Evolutionary conservation across 1,284 basidiomycete genomes (phyloP).

Genomic region (Prillingera fragicola): DNA sequence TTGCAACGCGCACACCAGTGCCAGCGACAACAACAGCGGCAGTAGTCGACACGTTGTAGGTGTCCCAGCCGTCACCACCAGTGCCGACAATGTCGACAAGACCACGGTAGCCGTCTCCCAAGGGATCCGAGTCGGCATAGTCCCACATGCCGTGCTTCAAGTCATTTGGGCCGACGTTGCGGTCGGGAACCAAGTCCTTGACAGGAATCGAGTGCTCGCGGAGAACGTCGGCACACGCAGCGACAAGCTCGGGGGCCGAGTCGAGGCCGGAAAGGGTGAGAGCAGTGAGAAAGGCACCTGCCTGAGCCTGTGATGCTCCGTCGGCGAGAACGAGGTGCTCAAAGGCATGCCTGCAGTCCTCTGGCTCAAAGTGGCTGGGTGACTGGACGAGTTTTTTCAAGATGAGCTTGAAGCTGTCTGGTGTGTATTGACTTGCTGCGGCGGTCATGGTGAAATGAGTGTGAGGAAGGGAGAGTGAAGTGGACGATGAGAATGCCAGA

Average conservation of each 20-base stretch:
- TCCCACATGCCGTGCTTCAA: constrained; percentile 39
- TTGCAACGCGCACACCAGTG: constrained; percentile 85
- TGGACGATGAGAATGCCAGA: background rate
- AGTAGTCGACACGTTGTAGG: constrained; percentile 96
- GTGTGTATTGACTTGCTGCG: constrained; percentile 31
- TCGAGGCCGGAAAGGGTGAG: constrained; percentile 72
- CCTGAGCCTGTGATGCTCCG: constrained; percentile 49
- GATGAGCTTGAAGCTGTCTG: constrained; percentile 67
- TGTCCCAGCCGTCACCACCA: constrained; percentile 95
- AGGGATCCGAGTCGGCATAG: constrained; percentile 42
- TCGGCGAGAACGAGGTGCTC: constrained; percentile 58
- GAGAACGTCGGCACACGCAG: constrained; percentile 69
- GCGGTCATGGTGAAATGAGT: constrained; percentile 7
- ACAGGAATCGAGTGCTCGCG: constrained; percentile 58
- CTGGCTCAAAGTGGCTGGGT: constrained; percentile 65
- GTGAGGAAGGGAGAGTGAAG: background rate
- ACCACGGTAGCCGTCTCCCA: constrained; percentile 44
- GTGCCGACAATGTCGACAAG: constrained; percentile 62
- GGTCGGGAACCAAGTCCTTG: constrained; percentile 47
- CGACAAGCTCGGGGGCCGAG: constrained; percentile 64
- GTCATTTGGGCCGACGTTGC: constrained; percentile 4
- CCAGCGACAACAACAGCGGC: constrained; percentile 93
- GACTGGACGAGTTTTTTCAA: constrained; percentile 69
- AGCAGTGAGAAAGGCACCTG: constrained; percentile 77
- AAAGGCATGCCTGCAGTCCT: constrained; percentile 65